Evolutionary conservation across 768 basidiomycete species (phyloP).

Genomic region (Agrocybe pediades): DNA sequence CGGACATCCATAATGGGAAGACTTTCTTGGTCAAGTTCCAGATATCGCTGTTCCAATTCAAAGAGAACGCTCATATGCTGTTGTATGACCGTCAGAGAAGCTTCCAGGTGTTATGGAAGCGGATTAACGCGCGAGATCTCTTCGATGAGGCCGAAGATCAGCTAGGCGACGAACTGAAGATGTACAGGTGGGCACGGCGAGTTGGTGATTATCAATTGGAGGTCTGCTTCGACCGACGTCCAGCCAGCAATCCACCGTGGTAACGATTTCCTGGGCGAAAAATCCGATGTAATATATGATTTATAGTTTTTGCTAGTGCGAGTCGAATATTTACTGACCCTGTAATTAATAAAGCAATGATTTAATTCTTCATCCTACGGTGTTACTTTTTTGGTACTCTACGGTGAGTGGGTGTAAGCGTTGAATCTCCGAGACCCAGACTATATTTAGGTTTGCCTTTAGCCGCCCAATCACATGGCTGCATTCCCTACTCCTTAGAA

Average conservation of each 20-base stretch:
- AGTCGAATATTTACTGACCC: no score
- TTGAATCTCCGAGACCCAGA: no score
- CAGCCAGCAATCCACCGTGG: constrained; percentile 21
- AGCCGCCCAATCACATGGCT: no score
- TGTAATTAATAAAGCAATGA: no score
- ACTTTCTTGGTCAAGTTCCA: constrained; percentile 43
- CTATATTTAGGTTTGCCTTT: no score
- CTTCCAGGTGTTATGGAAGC: constrained; percentile 31
- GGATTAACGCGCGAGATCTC: background rate
- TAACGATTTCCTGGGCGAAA: no score
- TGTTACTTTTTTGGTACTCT: no score
- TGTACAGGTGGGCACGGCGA: constrained; percentile 23
- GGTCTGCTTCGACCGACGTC: constrained; percentile 25
- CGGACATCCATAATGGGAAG: constrained; percentile 34
- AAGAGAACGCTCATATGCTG: constrained; percentile 23
- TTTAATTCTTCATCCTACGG: no score
- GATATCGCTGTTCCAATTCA: constrained; percentile 22
- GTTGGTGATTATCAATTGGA: constrained; percentile 21
- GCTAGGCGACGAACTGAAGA: constrained; percentile 14
- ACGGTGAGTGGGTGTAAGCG: no score
- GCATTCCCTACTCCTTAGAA: no score
- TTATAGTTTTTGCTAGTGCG: no score
- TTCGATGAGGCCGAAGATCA: constrained; percentile 5
- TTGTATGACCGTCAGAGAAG: constrained; percentile 43
- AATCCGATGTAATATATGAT: no score